These are phyloP conservation scores for Xylaria longipes DNA, from an alignment of 495 filamentous ascomycete genomes.

Conservation along the genomic window DNA sequence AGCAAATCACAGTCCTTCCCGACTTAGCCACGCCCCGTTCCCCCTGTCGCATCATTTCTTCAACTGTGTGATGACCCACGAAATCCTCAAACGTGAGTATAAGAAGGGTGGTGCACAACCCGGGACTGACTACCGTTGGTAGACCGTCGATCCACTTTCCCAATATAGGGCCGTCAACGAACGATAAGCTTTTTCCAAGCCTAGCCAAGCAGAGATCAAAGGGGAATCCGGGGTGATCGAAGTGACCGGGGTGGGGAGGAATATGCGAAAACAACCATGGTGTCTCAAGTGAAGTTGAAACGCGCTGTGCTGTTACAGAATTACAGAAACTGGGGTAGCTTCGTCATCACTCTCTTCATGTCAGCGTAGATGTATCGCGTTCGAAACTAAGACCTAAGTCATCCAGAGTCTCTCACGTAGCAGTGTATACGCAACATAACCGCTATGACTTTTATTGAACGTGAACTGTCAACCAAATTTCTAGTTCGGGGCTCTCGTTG, in stretches of 20 bases:
- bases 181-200: slow-evolving; percentile 18
- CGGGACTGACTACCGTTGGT: neutral
- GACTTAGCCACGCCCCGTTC: slow-evolving; percentile 12
- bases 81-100: slow-evolving; percentile 20
- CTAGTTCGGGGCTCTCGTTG: neutral
- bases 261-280: slow-evolving; percentile 14
- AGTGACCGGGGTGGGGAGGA: neutral
- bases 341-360: slow-evolving; percentile 5
- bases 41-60: slow-evolving; percentile 16
- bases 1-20: slow-evolving; percentile 1
- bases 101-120: neutral
- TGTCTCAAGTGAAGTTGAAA: slow-evolving; percentile 22
- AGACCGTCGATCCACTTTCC: slow-evolving; percentile 15
- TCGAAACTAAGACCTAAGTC: neutral
- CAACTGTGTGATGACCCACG: slow-evolving; percentile 1
- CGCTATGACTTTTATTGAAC: neutral
- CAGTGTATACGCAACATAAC: neutral
- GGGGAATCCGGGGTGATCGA: slow-evolving; percentile 12
- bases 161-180: neutral
- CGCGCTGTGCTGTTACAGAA: slow-evolving; percentile 22
- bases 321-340: neutral
- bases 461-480: neutral
- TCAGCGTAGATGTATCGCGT: neutral
- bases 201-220: slow-evolving; percentile 9
- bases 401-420: neutral